Conservation (phyloP, 768 basidiomycete genomes). For the Mycena kentingensis region DNA sequence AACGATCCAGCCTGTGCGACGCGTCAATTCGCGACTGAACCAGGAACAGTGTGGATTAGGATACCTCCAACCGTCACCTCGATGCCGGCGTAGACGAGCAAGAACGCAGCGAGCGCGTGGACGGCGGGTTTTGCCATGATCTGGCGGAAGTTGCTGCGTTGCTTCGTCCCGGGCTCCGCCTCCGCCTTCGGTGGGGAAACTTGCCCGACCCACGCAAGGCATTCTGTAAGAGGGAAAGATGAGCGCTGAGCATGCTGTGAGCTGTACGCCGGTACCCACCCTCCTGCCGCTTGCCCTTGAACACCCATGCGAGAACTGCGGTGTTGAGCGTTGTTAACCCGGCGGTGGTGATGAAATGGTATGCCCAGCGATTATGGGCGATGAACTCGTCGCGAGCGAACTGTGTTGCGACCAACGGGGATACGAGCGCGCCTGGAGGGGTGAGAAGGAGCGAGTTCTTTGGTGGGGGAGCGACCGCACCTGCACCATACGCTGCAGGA, state of each 20-base stretch:
- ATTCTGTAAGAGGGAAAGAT: background rate
- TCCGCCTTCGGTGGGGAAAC: background rate
- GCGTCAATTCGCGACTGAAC: background rate
- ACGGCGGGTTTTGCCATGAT: background rate
- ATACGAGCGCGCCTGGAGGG: background rate
- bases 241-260: background rate
- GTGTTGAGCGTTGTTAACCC: background rate
- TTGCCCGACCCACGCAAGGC: background rate
- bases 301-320: background rate
- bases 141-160: background rate
- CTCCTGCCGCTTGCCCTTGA: background rate
- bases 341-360: background rate
- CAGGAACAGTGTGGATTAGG: background rate
- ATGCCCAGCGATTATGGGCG: background rate
- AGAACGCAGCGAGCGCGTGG: background rate
- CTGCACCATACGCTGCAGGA: background rate
- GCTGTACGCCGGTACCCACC: background rate
- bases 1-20: slow-evolving; percentile 41
- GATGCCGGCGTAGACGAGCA: background rate
- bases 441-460: too few relatives aligned
- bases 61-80: background rate
- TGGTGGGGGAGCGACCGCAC: background rate
- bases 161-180: background rate
- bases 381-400: background rate
- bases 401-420: background rate